Conservation (phyloP, 441 rosid species). For the Populus trichocarpa region DNA sequence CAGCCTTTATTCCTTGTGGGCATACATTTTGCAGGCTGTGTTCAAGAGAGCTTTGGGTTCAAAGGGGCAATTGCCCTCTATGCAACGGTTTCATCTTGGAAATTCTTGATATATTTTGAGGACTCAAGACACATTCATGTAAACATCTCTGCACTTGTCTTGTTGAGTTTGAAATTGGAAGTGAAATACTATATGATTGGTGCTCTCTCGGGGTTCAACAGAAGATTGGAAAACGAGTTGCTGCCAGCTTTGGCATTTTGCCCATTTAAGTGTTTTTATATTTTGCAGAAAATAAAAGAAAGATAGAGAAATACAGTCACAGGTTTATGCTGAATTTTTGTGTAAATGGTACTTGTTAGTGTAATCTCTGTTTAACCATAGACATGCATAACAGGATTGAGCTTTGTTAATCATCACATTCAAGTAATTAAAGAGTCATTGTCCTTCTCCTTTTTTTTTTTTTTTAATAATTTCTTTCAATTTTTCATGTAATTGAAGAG, state of each 20-base stretch:
- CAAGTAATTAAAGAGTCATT: neutral
- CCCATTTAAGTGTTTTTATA: neutral
- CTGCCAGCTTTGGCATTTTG: neutral
- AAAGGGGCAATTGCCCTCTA: slow-evolving; percentile 84
- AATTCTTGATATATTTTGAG: slow-evolving; percentile 73
- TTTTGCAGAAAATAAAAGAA: neutral
- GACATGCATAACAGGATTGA: neutral
- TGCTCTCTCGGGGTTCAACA: neutral
- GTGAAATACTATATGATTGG: neutral
- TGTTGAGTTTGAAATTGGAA: neutral
- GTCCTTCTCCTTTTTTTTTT: neutral
- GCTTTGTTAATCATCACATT: neutral
- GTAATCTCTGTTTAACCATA: neutral
- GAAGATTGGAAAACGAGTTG: slow-evolving; percentile 3
- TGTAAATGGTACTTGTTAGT: neutral
- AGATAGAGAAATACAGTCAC: neutral
- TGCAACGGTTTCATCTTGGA: slow-evolving; percentile 75
- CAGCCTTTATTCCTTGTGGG: slow-evolving; percentile 92
- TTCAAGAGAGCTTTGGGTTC: slow-evolving; percentile 85
- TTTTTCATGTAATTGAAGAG: no score
- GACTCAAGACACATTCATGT: neutral
- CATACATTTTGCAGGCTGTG: slow-evolving; percentile 94
- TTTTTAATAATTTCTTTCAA: no score
- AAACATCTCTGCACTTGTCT: neutral
- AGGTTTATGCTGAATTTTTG: neutral